Base-by-base conservation (phyloP, 2,329 filamentous ascomycete genomes). In the Fusarium pininemorale region DNA sequence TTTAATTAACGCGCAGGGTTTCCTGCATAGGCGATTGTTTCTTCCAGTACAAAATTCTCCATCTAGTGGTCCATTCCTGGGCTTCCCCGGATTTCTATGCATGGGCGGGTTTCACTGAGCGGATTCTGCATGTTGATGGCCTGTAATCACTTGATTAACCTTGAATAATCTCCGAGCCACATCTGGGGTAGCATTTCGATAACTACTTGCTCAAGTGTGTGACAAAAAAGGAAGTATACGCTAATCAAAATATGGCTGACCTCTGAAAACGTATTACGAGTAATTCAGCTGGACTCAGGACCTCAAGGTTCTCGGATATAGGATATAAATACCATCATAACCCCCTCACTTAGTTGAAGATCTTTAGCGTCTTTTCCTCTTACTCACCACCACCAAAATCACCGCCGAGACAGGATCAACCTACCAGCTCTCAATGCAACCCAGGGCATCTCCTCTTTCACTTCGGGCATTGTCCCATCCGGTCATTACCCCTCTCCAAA, bases 401-500 rank as follows among this genome's bases (percentile, higher is more conserved):
- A 30, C n/a, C 55, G 30, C 35, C 35, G 20, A 55, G 35, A 41
- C 10, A 53, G 13, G 50, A 53, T 26, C 51, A 58, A 39, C 54
- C 61, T 35, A n/a, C 37, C 28, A 41, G 28, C 47, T 20, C 12
- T 37, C 38, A 32, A 58, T 70, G 66, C 51, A 65, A 70, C 66
- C 64, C 66, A 69, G 24, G 47, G 51, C 41, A 69, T 35, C 28
- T 45, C 26, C 50, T 45, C 12, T 45, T 14, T 60, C 10, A 28
- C 18, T 45, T 66, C 61, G 56, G 63, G 16, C 42, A n/a, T 48
- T 51, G 9, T 22, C 53, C 53, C 20, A 54, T 60, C n/a, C 55
- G 35, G 37, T 57, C 28, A n/a, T 37, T 58, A 60, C 72, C 72
- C 68, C 72, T 72, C 68, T 44, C 37, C 7, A 11, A 44, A 48